Percentiles rank a stretch among this genome's conserved stretches.
Evolutionary conservation across 768 basidiomycete species (phyloP).

Genomic region (Termitomyces titanicus): DNA sequence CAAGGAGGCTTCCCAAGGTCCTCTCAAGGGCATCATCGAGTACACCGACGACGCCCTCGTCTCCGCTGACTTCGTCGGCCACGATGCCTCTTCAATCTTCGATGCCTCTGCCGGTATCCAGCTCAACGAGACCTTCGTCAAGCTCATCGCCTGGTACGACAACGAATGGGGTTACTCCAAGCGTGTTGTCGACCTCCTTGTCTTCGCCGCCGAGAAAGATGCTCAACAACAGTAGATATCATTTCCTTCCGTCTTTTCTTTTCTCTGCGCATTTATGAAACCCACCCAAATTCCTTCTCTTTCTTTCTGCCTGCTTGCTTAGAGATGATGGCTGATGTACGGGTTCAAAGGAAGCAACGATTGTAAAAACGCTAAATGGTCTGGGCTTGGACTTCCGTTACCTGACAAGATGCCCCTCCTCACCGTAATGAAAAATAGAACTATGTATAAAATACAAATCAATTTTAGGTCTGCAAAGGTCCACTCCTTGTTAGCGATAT

Average conservation of each 20-base stretch:
- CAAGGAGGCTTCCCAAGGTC: constrained; percentile 72
- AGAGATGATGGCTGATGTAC: constrained; percentile 5
- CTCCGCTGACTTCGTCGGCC: constrained; percentile 89
- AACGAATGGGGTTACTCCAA: constrained; percentile 95
- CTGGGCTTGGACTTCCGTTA: neutral
- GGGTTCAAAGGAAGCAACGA: constrained; percentile 15
- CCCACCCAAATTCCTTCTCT: neutral
- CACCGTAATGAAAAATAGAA: constrained; percentile 9
- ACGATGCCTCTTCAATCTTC: constrained; percentile 82
- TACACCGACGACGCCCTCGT: constrained; percentile 96
- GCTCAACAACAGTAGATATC: constrained; percentile 21
- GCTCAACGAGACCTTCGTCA: constrained; percentile 91
- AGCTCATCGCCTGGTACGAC: constrained; percentile 95
- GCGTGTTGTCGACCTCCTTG: constrained; percentile 88
- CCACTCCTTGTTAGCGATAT: neutral
- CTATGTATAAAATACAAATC: constrained; percentile 1
- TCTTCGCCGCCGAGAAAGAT: constrained; percentile 78
- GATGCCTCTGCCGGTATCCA: constrained; percentile 92
- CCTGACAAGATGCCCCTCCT: constrained; percentile 1
- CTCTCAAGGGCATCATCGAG: constrained; percentile 70
- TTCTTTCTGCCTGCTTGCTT: constrained; percentile 5
- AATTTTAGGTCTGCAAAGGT: neutral
- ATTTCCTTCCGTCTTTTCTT: neutral
- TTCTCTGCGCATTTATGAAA: neutral
- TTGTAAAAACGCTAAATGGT: constrained; percentile 9